Base-by-base conservation (phyloP, 345 rosid species). In the Ailanthus altissimus region DNA sequence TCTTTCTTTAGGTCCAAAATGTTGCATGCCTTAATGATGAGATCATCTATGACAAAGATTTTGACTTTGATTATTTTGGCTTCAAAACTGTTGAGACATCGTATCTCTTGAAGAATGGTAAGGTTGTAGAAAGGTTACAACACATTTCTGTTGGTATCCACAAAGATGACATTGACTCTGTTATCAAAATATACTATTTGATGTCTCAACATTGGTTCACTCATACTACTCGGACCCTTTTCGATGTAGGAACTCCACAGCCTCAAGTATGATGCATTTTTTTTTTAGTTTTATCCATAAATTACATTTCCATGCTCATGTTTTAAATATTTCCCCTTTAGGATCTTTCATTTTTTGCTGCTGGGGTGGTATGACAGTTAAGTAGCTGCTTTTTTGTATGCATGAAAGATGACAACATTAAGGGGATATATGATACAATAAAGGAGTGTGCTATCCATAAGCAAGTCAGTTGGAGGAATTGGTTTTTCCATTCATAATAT, bases 191-290 rank as follows among this genome's bases (percentile, higher is more conserved):
- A 18, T 84, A 86, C 75, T 85, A 86, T 74, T 78, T 82, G 63
- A 86, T 84, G 89, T 84, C 87, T 15, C 84, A 84, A 18, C 69
- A 81, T 43, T 83, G 85, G 85, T 82, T 84, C 79, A 80, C 81
- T 73, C 85, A 82, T 80, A 83, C 87, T 61, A 80, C 85, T 72
- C 89, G 85, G 38, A 82, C 84, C 18, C 85, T 84, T 76, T 78
- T 82, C 64, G 80, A 80, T 77, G 87, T 79, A 4, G 89, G 84
- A 71, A 86, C 84, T 21, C 87, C 84, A 20, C 72, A 80, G 67
- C 87, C 87, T 1, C 85, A 84, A 62, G 85, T 86, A 77, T 67
- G 85, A 53, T 40, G 80, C 8, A 3, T 13, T 49, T 59, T 56
- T 2, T 25, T 32, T 32, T 32, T 12, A 36, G 49, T 58, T 58